Base-by-base conservation (phyloP, 768 basidiomycete genomes). In the Terana coerulea region DNA sequence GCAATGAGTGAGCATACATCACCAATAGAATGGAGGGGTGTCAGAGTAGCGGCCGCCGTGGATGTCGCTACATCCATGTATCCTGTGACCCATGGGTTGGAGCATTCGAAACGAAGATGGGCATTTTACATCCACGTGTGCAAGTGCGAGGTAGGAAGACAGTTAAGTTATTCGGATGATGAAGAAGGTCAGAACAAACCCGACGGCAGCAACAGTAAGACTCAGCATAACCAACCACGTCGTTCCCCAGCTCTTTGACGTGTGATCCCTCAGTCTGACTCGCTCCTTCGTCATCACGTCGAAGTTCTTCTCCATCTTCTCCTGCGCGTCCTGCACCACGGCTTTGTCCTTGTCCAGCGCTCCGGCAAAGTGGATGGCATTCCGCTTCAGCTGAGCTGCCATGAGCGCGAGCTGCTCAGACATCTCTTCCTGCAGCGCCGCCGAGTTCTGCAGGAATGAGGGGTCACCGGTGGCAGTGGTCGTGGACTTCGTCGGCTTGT, bases 311-410 rank as follows among this genome's bases (percentile, higher is more conserved):
- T 90, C 89, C 14, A 98, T 61, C 66, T 90, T 88, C 59, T 77
- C 74, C 55, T 84, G 76, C 11, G 90, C 80, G 9, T 75, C 72
- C 26, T 81, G 79, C 2, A 97, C 65, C 7, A 93, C 76, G 0
- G 74, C 72, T 59, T 87, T 81, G 66, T 98, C 95, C 49, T 84
- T 84, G 35, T 72, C 83, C 1, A 98, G 72, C 10, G 83, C 73
- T 3, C 75, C 74, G 4, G 86, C 78, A 64, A 98, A 95, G 59
- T 91, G 82, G 0, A 85, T 64, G 0, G 92, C 85, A 58, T 95
- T 95, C 21, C 80, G 75, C 60, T 88, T 90, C 44, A 98, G 81
- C 63, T 93, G 91, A 9, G 82, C 73, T 0, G 92, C 91, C 95
- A 98, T 98, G 50, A 81, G 67, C 0, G 83, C 84, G 22, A 95